phyloP scores from a whole-genome alignment of 805 yeast species.

The Ogataea salicorniae region DNA sequence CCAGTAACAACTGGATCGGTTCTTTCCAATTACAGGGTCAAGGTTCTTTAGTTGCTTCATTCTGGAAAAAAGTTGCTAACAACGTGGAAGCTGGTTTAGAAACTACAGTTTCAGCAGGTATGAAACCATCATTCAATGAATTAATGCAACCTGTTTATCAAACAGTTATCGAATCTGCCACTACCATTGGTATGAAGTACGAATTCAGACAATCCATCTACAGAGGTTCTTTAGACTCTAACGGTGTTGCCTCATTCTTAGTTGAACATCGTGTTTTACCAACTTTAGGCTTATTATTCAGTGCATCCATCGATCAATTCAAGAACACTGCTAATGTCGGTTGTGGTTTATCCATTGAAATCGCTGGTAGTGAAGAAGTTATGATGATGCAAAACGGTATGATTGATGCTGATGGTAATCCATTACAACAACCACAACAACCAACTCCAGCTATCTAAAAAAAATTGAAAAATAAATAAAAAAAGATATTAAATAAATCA shows the following conservation, averaged over 20 bases:
- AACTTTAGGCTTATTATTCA: conserved; percentile 78
- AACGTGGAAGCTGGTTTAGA: conserved; percentile 94
- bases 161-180: conserved; percentile 83
- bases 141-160: conserved; percentile 75
- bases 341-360: conserved; percentile 91
- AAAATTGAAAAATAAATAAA: neutral
- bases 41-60: conserved; percentile 83
- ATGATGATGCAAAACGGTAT: conserved; percentile 88
- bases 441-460: conserved; percentile 44
- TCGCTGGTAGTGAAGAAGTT: conserved; percentile 90
- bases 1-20: conserved; percentile 80
- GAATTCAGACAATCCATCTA: conserved; percentile 95
- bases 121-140: conserved; percentile 72
- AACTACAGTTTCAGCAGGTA: conserved; percentile 71
- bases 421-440: conserved; percentile 48
- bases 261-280: conserved; percentile 93
- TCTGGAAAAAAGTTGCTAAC: conserved; percentile 91
- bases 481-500: neutral
- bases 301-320: conserved; percentile 87
- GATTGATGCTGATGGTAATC: conserved; percentile 79
- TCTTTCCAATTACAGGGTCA: conserved; percentile 91
- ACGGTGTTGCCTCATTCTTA: conserved; percentile 86
- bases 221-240: conserved; percentile 90
- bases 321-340: conserved; percentile 79
- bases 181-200: conserved; percentile 94